phyloP scores from a whole-genome alignment of 768 basidiomycete species.

The Lactarius pseudohatsudake region DNA sequence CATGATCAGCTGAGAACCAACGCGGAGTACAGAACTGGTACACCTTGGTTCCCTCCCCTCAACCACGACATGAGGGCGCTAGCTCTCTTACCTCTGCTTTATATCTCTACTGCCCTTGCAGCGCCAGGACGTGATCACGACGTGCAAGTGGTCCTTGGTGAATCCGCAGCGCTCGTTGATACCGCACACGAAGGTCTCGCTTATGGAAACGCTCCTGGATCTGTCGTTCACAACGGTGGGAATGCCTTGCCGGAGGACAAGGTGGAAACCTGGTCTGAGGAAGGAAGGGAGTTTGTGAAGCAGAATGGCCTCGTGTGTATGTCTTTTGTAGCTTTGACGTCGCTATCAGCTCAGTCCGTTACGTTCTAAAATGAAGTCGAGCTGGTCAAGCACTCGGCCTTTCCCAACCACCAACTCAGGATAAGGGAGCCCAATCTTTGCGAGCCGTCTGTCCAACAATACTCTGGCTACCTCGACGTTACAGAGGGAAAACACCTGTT shows the following conservation, averaged over 20 bases:
- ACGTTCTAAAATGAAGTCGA: constrained; percentile 37
- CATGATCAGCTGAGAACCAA: not conserved
- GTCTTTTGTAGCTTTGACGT: constrained; percentile 30
- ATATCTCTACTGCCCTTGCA: constrained; percentile 39
- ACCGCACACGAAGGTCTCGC: constrained; percentile 22
- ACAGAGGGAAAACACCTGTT: constrained; percentile 55
- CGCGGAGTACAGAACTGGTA: not conserved
- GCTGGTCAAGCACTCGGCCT: constrained; percentile 41
- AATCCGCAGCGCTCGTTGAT: constrained; percentile 29
- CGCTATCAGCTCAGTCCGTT: not conserved
- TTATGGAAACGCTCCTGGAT: constrained; percentile 28
- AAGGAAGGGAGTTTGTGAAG: constrained; percentile 65
- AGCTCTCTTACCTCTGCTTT: constrained; percentile 38
- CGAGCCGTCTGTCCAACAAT: constrained; percentile 51
- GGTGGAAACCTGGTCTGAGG: constrained; percentile 56
- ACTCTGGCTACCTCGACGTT: constrained; percentile 59
- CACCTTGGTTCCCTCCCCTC: not conserved
- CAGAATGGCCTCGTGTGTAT: constrained; percentile 72
- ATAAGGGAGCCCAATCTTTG: constrained; percentile 47
- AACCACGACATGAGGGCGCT: constrained; percentile 42
- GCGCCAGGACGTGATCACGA: constrained; percentile 43
- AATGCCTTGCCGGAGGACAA: constrained; percentile 46
- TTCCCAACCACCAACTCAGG: constrained; percentile 41
- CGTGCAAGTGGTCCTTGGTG: constrained; percentile 46
- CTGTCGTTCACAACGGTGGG: constrained; percentile 45